Evolutionary conservation across 768 basidiomycete genomes (phyloP).

Genomic region (Suillus brevipes): DNA sequence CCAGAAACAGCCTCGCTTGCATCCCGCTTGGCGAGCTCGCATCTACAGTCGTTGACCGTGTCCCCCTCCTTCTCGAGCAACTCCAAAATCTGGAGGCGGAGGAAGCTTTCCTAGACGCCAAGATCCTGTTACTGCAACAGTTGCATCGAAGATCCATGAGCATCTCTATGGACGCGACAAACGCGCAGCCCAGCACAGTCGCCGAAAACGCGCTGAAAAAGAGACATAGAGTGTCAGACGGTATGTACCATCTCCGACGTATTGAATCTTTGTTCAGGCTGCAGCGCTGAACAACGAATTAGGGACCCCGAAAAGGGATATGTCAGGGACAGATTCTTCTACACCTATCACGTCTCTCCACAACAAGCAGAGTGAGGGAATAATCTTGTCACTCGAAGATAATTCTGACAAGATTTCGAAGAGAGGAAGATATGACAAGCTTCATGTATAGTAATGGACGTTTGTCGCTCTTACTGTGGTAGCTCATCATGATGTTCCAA

Average conservation of each 20-base stretch:
- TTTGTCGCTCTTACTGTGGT: neutral
- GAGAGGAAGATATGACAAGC: neutral
- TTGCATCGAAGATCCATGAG: neutral
- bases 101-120: neutral
- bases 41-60: neutral
- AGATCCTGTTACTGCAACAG: neutral
- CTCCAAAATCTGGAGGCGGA: neutral
- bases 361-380: neutral
- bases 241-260: neutral
- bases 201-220: neutral
- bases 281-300: too few species aligned
- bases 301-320: neutral
- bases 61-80: constrained; percentile 1
- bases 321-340: neutral
- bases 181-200: neutral
- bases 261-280: neutral
- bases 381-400: too few species aligned
- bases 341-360: neutral
- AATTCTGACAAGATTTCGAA: neutral
- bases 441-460: neutral
- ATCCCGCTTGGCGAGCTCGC: neutral
- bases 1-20: neutral
- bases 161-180: neutral
- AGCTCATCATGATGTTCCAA: neutral
- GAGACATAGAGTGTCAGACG: neutral